Conservation (phyloP, 2,329 filamentous ascomycete species). For the Trichoderma lentiforme region DNA sequence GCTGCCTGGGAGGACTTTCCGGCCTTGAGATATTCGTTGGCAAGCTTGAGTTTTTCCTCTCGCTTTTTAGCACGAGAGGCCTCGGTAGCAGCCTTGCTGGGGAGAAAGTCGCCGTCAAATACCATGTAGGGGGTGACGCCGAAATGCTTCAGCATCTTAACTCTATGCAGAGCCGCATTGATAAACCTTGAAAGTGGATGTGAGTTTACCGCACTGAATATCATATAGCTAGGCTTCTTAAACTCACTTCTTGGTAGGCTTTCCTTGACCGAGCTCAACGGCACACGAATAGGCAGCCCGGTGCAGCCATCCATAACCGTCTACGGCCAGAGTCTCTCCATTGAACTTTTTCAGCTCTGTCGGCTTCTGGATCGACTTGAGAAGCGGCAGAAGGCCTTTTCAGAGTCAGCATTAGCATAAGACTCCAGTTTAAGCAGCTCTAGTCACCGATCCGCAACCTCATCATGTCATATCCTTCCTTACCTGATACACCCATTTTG, state of each 20-base stretch:
- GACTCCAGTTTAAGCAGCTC: background rate
- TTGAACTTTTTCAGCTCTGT: slow-evolving; percentile 81
- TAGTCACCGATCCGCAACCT: background rate
- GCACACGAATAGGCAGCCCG: slow-evolving; percentile 87
- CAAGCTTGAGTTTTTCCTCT: slow-evolving; percentile 71
- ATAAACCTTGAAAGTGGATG: slow-evolving; percentile 61
- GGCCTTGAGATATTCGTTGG: slow-evolving; percentile 74
- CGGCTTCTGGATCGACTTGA: slow-evolving; percentile 94
- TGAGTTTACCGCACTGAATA: slow-evolving; percentile 5
- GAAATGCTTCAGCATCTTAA: slow-evolving; percentile 91
- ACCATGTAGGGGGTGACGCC: slow-evolving; percentile 92
- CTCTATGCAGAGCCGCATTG: slow-evolving; percentile 83
- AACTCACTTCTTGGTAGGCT: slow-evolving; percentile 78
- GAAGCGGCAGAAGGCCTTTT: slow-evolving; percentile 77
- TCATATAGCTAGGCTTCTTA: background rate
- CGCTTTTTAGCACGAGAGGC: slow-evolving; percentile 70
- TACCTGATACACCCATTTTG: slow-evolving; percentile 40
- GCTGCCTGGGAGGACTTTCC: slow-evolving; percentile 80
- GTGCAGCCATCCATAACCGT: slow-evolving; percentile 98
- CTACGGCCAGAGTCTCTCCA: slow-evolving; percentile 88
- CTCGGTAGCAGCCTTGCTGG: slow-evolving; percentile 89
- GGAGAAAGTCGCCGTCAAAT: slow-evolving; percentile 92
- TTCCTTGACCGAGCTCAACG: slow-evolving; percentile 82
- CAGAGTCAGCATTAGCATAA: slow-evolving; percentile 22
- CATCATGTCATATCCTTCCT: slow-evolving; percentile 3